These are phyloP conservation scores for Parsonsia alboflavescens DNA, from an alignment of 257 asterid genomes.

Conservation along the genomic window DNA sequence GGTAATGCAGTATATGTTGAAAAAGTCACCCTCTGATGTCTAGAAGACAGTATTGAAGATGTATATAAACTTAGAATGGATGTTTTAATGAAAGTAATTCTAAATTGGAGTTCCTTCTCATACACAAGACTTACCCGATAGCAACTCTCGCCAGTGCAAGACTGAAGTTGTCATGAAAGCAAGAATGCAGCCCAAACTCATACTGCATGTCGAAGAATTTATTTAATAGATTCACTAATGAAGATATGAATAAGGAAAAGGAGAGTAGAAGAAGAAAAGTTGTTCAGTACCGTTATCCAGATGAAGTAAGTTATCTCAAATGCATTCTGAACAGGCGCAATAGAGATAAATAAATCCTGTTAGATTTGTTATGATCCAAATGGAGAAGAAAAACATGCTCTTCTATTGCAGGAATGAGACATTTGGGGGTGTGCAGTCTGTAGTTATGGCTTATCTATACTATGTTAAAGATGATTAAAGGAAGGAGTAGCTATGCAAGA, in stretches of 20 bases:
- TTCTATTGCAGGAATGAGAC: not conserved
- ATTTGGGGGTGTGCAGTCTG: not conserved
- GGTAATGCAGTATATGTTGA: not conserved
- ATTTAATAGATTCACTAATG: not conserved
- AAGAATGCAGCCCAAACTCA: conserved; percentile 80
- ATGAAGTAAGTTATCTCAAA: conserved; percentile 89
- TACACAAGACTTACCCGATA: conserved; percentile 52
- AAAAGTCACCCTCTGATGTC: not conserved
- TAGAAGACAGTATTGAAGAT: not conserved
- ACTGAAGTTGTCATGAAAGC: conserved; percentile 59
- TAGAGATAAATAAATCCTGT: conserved; percentile 7
- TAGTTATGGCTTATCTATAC: not conserved
- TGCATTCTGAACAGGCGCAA: conserved; percentile 60
- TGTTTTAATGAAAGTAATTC: not conserved
- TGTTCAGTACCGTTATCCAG: conserved; percentile 67
- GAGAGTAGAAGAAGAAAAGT: not conserved
- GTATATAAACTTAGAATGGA: not conserved
- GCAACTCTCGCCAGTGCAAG: conserved; percentile 63
- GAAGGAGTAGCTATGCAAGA: not conserved
- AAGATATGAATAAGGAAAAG: not conserved
- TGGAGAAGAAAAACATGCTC: not conserved
- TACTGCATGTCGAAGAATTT: conserved; percentile 49
- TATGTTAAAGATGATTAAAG: not conserved
- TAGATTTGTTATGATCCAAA: conserved; percentile 5
- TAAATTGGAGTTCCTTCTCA: not conserved